Evolutionary conservation across 305 asterid species (phyloP).

Genomic region (Nicotiana rustica): DNA sequence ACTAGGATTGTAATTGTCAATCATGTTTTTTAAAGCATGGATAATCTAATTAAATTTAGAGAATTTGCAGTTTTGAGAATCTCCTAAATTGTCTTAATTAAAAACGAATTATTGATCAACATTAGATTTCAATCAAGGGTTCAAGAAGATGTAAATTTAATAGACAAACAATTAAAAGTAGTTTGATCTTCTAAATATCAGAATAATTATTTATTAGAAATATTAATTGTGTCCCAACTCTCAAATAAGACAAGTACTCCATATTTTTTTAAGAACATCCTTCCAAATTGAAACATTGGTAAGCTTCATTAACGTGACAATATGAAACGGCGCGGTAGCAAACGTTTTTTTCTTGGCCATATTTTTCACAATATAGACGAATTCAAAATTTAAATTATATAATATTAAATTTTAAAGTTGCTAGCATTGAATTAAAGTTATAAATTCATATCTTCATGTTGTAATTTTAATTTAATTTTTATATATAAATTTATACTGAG

Average conservation of each 20-base stretch:
- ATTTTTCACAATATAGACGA: too few species aligned
- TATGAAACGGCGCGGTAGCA: conserved; percentile 1
- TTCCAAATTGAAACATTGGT: not conserved
- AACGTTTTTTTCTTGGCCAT: not conserved
- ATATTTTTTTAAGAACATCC: not conserved
- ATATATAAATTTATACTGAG: too few species aligned
- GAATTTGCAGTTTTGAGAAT: not conserved
- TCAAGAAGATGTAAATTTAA: not conserved
- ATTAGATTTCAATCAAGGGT: not conserved
- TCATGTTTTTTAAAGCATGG: not conserved
- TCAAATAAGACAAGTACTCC: not conserved
- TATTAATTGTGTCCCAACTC: not conserved
- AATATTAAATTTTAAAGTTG: too few species aligned
- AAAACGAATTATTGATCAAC: not conserved
- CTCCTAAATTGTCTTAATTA: not conserved
- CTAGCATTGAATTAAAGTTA: too few species aligned
- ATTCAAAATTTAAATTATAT: too few species aligned
- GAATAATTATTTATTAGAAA: conserved; percentile 6
- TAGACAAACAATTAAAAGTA: not conserved
- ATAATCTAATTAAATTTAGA: not conserved
- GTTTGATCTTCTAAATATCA: not conserved
- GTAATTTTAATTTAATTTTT: too few species aligned
- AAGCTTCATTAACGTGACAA: not conserved
- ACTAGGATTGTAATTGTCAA: not conserved
- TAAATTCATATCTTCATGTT: too few species aligned